Percentiles rank a stretch among this genome's conserved stretches.
These are phyloP conservation scores for Pleurotus cornucopiae DNA, from an alignment of 768 basidiomycete species.

Conservation along the genomic window DNA sequence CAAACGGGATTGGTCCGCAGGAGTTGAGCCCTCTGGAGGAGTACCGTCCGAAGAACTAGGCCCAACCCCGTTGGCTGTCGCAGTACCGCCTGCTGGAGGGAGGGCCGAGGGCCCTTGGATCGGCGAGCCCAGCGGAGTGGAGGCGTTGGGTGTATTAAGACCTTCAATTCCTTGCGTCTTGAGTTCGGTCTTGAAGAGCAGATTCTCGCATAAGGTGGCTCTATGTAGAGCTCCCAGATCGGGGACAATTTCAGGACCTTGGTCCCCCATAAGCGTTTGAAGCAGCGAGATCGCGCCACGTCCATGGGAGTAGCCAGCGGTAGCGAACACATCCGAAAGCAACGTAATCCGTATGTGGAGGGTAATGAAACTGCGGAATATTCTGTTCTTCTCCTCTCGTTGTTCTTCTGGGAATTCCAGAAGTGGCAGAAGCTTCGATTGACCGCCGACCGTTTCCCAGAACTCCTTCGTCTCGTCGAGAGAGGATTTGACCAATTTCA, in stretches of 20 bases:
- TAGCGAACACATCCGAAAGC: constrained; percentile 84
- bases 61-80: constrained; percentile 27
- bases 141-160: constrained; percentile 34
- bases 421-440: constrained; percentile 62
- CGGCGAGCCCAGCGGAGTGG: constrained; percentile 47
- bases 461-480: constrained; percentile 66
- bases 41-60: constrained; percentile 11
- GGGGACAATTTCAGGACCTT: constrained; percentile 57
- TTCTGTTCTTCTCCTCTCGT: constrained; percentile 40
- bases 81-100: constrained; percentile 28
- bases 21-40: constrained; percentile 18
- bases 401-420: constrained; percentile 39
- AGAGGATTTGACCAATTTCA: constrained; percentile 65
- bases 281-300: constrained; percentile 72
- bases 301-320: constrained; percentile 77
- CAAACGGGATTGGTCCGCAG: constrained; percentile 3
- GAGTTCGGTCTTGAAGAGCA: constrained; percentile 62
- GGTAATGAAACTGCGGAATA: constrained; percentile 70
- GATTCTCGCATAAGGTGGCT: constrained; percentile 83
- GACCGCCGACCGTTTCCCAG: constrained; percentile 51
- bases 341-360: constrained; percentile 78
- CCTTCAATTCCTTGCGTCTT: constrained; percentile 50
- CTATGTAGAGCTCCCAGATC: constrained; percentile 81
- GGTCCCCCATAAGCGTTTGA: constrained; percentile 65
- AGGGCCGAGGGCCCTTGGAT: constrained; percentile 37